These are phyloP conservation scores for Diversispora eburnea DNA, from an alignment of 192 early-diverging fungal species.

Conservation along the genomic window DNA sequence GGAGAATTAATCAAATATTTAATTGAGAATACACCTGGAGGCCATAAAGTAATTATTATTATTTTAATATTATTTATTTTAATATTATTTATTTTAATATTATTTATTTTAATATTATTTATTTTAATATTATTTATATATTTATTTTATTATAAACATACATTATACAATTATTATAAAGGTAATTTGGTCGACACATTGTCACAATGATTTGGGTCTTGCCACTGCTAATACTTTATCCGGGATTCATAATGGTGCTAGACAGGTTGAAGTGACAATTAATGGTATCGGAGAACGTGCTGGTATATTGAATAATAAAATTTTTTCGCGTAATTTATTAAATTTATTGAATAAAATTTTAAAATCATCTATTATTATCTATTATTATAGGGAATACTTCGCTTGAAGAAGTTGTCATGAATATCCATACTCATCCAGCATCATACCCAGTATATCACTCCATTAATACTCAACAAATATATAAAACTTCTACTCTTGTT, in stretches of 20 bases:
- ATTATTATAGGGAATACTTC: constrained; percentile 78
- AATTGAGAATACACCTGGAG: constrained; percentile 66
- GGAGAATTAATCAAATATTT: constrained; percentile 83
- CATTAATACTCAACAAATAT: constrained; percentile 86
- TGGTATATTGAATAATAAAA: background rate
- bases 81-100: background rate
- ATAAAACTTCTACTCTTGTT: constrained; percentile 85
- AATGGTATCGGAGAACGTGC: constrained; percentile 99
- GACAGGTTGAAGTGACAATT: constrained; percentile 95
- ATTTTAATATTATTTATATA: background rate
- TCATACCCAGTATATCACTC: constrained; percentile 87
- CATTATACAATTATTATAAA: background rate
- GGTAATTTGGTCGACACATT: constrained; percentile 91
- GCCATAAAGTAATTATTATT: constrained; percentile 48
- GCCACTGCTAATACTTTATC: constrained; percentile 95
- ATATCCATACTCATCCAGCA: constrained; percentile 87
- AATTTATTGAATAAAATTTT: background rate
- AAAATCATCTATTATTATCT: background rate
- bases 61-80: constrained; percentile 4
- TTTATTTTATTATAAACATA: background rate
- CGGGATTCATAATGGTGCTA: constrained; percentile 84
- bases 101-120: background rate
- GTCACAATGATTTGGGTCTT: constrained; percentile 95
- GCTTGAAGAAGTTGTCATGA: constrained; percentile 95
- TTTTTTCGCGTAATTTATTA: too few relatives aligned